phyloP scores from a whole-genome alignment of 148 eudicot genomes.

The Nyssa sinensis region DNA sequence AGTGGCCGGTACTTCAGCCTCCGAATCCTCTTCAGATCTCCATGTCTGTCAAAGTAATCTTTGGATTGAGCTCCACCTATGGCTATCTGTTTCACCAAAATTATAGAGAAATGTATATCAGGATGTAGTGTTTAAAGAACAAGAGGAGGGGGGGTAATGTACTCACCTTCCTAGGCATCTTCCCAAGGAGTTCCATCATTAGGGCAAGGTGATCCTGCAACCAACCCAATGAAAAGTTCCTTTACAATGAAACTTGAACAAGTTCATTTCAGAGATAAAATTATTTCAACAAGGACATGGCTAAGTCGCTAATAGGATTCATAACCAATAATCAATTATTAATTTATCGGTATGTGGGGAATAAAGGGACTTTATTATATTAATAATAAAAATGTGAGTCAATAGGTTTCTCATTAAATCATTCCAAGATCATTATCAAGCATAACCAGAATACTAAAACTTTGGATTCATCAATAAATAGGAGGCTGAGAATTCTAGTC shows the following conservation, averaged over 20 bases:
- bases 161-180: conserved; percentile 92
- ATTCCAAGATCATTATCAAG: background rate
- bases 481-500: no score
- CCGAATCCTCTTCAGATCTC: conserved; percentile 88
- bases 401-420: background rate
- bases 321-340: background rate
- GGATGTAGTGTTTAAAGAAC: background rate
- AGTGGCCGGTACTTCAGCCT: conserved; percentile 77
- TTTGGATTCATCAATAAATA: no score
- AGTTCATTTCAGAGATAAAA: background rate
- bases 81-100: conserved; percentile 60
- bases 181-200: conserved; percentile 97
- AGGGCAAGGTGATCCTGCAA: conserved; percentile 93
- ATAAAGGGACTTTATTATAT: background rate
- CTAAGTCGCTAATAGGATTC: background rate
- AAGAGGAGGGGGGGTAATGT: background rate
- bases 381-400: background rate
- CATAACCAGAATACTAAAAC: background rate
- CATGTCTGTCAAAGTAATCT: conserved; percentile 90
- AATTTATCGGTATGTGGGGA: background rate
- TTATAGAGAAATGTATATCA: conserved; percentile 4
- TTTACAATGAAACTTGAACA: background rate
- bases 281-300: background rate
- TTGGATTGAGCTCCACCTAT: conserved; percentile 69
- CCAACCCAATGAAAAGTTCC: background rate